Conservation (phyloP, 495 filamentous ascomycete species). For the Penicillium argentinense region DNA sequence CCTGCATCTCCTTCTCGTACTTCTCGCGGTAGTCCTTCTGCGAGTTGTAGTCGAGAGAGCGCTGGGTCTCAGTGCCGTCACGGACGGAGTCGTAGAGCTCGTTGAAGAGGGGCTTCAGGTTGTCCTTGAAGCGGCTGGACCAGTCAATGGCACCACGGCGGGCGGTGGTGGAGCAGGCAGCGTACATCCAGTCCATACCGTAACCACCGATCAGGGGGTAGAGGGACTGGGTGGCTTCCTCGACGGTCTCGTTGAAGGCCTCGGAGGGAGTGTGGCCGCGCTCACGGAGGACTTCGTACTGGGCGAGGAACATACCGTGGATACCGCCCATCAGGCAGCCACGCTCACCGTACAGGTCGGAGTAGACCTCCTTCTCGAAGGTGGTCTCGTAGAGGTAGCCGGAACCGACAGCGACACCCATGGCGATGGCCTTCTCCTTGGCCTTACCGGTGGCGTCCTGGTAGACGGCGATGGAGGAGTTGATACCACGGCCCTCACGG, state of each 20-base stretch:
- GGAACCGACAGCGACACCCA: slow-evolving; percentile 92
- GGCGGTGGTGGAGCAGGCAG: slow-evolving; percentile 97
- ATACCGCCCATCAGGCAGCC: slow-evolving; percentile 99
- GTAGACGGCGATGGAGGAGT: slow-evolving; percentile 97
- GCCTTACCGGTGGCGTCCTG: slow-evolving; percentile 98
- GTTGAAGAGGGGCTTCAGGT: slow-evolving; percentile 97
- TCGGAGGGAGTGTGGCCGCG: slow-evolving; percentile 94
- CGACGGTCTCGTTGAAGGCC: slow-evolving; percentile 99
- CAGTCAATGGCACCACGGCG: slow-evolving; percentile 98
- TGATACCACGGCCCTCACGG: slow-evolving; percentile 97
- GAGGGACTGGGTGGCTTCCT: slow-evolving; percentile 96
- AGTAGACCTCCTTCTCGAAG: slow-evolving; percentile 99
- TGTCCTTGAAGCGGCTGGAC: slow-evolving; percentile 91
- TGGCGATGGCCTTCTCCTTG: slow-evolving; percentile 95
- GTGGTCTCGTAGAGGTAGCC: slow-evolving; percentile 99
- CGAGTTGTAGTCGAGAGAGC: slow-evolving; percentile 91
- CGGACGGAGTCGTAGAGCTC: slow-evolving; percentile 89
- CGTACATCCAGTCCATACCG: slow-evolving; percentile 99
- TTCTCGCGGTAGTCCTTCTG: slow-evolving; percentile 93
- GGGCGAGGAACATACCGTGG: slow-evolving; percentile 99
- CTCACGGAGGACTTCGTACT: slow-evolving; percentile 99
- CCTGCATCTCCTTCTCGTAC: slow-evolving; percentile 94
- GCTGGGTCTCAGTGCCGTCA: slow-evolving; percentile 86
- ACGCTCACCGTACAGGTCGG: slow-evolving; percentile 98
- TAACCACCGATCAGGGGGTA: slow-evolving; percentile 95